Base-by-base conservation (phyloP, 1,284 basidiomycete species). In the Leccinum pachyderme region DNA sequence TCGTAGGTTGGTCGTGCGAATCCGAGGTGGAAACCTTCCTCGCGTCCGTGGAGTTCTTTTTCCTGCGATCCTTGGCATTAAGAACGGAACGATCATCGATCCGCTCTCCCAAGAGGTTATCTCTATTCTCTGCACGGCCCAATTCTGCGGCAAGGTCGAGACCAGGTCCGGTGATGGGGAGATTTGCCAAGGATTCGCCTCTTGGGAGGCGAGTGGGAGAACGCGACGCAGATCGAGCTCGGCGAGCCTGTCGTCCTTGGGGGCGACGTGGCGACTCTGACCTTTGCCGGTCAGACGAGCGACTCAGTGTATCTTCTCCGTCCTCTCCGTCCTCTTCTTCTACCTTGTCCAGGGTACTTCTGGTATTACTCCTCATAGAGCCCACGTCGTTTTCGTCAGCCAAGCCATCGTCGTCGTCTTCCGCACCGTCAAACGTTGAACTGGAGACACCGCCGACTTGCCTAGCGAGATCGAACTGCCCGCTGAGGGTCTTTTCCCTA, bases 81-180 rank as follows among this genome's bases (percentile, higher is more conserved):
- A 73, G 63, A 51, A 72, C 66, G 29, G 78, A 72, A 22, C 75
- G 76, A 61, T 83, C 82, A 29, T 87, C 80, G 39, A 82, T 69
- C 3, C 72, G 52, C 54, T 78, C 77, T 43, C 79, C 83, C 22
- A 82, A 80, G 46, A 87, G 70, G 22, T 84, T 82, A 62, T 90
- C 87, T 69, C 87, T 89, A 66, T 89, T 89, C 74, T 93, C 89
- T 8, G 91, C 92, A 49, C 89, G 82, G 31, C 92, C 93, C 52
- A 97, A 82, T 72, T 97, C 94, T 49, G 91, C 89, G 15, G 94
- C 93, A 46, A 95, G 81, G 70, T 95, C 91, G 52, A 93, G 80
- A 18, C 92, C 92, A n/a, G 89, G 87, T 3, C 90, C 89, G 56
- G 89, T 87, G 62, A 92, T 88, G 13, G 89, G 89, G 49, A 92